Base-by-base conservation (phyloP, 2,329 filamentous ascomycete species). In the Neofusicoccum parvum region DNA sequence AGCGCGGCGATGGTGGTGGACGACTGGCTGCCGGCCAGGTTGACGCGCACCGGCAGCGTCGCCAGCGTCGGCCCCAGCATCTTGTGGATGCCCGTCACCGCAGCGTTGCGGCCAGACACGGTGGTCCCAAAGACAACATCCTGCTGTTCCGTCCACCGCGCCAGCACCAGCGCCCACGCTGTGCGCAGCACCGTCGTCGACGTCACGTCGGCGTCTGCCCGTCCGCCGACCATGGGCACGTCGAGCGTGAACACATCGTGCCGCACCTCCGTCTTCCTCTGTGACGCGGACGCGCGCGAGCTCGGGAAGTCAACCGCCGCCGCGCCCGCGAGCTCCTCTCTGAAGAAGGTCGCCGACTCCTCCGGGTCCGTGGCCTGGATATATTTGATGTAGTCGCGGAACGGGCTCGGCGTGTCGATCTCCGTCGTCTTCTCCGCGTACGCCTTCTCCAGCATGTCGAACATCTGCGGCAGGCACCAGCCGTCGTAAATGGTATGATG, bases 41-140 rank as follows among this genome's bases (percentile, higher is more conserved):
- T 56, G 17, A 72, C 45, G 1, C 70, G 68, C 10, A 27, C 72
- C 73, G 20, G 69, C 63, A 4, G 71, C 67, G 4, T 67, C 45
- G n/a, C 62, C 65, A 32, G 27, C 27, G 27, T 32, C 27, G 27
- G 27, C 27, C 27, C 27, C 27, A 32, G 27, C 27, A 32, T 32
- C 27, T 32, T 32, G 27, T 32, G 27, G 2, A 69, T 63, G 10
- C 66, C 68, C 1, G 64, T 27, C 2, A 75, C 45, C 5, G 71
- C 50, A 14, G 68, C 68, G 23, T 74, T 62, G 27, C 73, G 70
- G 41, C 73, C 73, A 36, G 68, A 67, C 2, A 70, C n/a, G 3
- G 69, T 71, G 15, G 65, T 63, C 9, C 72, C 73, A 39, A 75
- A 72, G 3, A 72, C 65, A 4, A 73, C 67, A 56, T 75, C 72